These are phyloP conservation scores for Macrocystidia cucumis DNA, from an alignment of 1,284 basidiomycete species.

Conservation along the genomic window DNA sequence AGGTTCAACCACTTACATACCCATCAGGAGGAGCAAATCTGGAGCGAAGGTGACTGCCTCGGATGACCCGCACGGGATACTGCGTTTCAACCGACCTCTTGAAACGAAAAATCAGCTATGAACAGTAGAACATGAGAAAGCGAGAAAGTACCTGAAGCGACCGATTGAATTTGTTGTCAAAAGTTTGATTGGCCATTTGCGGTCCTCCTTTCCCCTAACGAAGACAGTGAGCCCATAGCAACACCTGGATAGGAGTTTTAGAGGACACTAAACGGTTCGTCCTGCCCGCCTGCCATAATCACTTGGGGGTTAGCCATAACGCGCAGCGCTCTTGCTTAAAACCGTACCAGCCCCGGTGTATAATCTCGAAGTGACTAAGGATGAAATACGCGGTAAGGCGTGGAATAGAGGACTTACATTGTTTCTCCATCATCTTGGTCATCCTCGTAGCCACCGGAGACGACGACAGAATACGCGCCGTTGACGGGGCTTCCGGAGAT, in stretches of 20 bases:
- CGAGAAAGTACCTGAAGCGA: slow-evolving; percentile 19
- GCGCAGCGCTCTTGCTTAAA: too few relatives aligned
- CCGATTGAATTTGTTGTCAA: slow-evolving; percentile 21
- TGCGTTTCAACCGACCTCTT: slow-evolving; percentile 21
- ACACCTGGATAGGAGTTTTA: too few relatives aligned
- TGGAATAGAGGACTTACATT: slow-evolving; percentile 22
- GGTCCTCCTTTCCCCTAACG: slow-evolving; percentile 16
- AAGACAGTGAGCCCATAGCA: not conserved
- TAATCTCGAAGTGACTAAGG: slow-evolving; percentile 15
- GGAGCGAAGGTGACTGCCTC: slow-evolving; percentile 19
- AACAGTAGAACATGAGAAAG: not conserved
- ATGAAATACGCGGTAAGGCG: not conserved
- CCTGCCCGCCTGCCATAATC: too few relatives aligned
- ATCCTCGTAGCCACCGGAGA: slow-evolving; percentile 34
- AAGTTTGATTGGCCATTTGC: slow-evolving; percentile 27
- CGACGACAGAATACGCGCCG: slow-evolving; percentile 32
- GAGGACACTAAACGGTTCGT: too few relatives aligned
- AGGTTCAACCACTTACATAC: slow-evolving; percentile 12
- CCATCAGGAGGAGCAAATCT: slow-evolving; percentile 25
- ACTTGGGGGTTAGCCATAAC: too few relatives aligned
- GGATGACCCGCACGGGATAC: slow-evolving; percentile 31
- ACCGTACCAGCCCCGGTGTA: slow-evolving; percentile 27
- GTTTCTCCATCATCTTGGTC: slow-evolving; percentile 27
- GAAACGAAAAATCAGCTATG: slow-evolving; percentile 9
- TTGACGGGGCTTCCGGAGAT: slow-evolving; percentile 12